Evolutionary conservation across 176 grass and related monocot genomes (phyloP).

Genomic region (Oryza nivara): DNA sequence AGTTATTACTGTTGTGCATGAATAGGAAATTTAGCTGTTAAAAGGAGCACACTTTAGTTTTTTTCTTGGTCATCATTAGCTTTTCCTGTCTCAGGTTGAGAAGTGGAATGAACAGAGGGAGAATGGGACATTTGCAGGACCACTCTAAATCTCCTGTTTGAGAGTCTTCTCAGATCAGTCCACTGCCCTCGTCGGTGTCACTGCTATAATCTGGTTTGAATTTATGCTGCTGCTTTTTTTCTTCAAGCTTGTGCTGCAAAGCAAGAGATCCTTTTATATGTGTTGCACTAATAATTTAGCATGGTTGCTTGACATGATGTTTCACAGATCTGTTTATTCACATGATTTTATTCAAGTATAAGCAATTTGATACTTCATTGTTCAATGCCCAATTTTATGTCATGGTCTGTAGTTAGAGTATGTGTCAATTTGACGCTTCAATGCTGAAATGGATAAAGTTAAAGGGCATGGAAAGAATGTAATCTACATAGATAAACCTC

Average conservation of each 20-base stretch:
- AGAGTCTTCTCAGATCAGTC: neutral
- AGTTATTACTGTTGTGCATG: neutral
- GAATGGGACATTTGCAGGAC: constrained; percentile 63
- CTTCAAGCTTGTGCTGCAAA: constrained; percentile 2
- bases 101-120: constrained; percentile 92
- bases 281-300: constrained; percentile 19
- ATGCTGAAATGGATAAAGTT: neutral
- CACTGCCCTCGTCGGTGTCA: neutral
- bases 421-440: neutral
- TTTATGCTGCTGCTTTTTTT: neutral
- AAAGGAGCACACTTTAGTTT: neutral
- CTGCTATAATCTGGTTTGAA: constrained; percentile 1
- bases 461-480: neutral
- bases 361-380: neutral
- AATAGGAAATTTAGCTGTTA: neutral
- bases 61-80: neutral
- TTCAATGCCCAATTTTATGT: neutral
- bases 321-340: neutral
- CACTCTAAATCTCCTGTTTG: constrained; percentile 56
- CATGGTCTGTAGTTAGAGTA: neutral
- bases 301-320: neutral
- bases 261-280: neutral
- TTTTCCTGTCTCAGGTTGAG: constrained; percentile 52
- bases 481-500: too few species aligned
- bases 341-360: neutral